Evolutionary conservation across 176 grass and related monocot genomes (phyloP).

Genomic region (Elymus sibiricus): DNA sequence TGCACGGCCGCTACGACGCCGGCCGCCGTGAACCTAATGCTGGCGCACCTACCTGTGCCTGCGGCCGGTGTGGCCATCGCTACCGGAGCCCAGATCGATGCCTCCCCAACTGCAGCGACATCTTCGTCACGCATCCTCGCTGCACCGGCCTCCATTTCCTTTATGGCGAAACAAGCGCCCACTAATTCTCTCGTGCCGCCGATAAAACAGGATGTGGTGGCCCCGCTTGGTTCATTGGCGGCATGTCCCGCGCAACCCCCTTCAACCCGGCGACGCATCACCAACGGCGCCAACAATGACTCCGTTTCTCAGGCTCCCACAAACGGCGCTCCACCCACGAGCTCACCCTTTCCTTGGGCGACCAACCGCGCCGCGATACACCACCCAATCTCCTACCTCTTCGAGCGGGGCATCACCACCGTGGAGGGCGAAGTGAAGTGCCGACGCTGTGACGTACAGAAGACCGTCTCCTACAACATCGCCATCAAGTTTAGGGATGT

Average conservation of each 20-base stretch:
- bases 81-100: not conserved
- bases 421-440: conserved; percentile 45
- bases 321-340: not conserved
- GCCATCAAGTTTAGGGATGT: conserved; percentile 29
- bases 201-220: too few relatives aligned
- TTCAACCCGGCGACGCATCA: not conserved
- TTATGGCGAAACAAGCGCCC: too few relatives aligned
- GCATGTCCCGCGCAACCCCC: not conserved
- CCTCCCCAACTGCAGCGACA: too few relatives aligned
- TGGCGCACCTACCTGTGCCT: not conserved
- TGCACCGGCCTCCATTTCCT: not conserved
- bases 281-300: not conserved
- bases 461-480: conserved; percentile 1
- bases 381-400: conserved; percentile 17
- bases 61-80: not conserved
- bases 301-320: too few relatives aligned
- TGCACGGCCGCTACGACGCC: too few relatives aligned
- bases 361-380: conserved; percentile 8
- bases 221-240: not conserved
- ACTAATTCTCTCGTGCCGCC: too few relatives aligned
- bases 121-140: not conserved
- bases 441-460: not conserved
- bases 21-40: too few relatives aligned
- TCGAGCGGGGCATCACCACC: not conserved
- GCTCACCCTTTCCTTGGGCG: conserved; percentile 45